Base-by-base conservation (phyloP, 2,329 filamentous ascomycete genomes). In the Xylaria hypoxylon region DNA sequence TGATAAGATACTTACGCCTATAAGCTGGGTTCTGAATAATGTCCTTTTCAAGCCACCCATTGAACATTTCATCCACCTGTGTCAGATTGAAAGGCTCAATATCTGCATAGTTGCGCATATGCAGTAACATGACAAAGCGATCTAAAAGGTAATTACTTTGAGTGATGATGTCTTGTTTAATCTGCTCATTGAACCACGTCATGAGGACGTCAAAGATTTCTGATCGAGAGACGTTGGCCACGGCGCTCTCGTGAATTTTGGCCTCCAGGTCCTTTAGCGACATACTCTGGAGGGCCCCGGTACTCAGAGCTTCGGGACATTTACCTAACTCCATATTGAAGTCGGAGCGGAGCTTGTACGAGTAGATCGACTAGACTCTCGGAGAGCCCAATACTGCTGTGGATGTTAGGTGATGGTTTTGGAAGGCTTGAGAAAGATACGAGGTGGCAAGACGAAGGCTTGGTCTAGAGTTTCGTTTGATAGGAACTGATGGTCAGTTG, bases 111-210 rank as follows among this genome's bases (percentile, higher is more conserved):
- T 61, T 64, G 11, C 56, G 52, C 28, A 52, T 57, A 38, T 61
- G 61, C n/a, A 77, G 59, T n/a, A 75, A 45, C 4, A 63, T 44
- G 26, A 72, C 63, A 64, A 76, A 76, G 13, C 59, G 45, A 5
- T 35, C 57, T 13, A 77, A 35, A 10, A 71, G 59, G 33, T 59
- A 40, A 8, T 69, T 62, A 33, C 67, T 50, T 42, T 72, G 66
- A 19, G 69, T 68, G n/a, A 66, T 31, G 2, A 28, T 57, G 22
- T 76, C 75, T 26, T 70, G 65, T 40, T 69, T 70, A 11, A 77
- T 72, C 19, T 74, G 71, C 53, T 73, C 70, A 40, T 72, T 69
- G 2, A 77, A 64, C 76, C 76, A 77, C 35, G 24, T 62, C 70
- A 77, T 71, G 11, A 74, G 58, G 17, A 55, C 59, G 10, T 64